phyloP scores from a whole-genome alignment of 1,284 basidiomycete genomes.

The Malassezia slooffiae region DNA sequence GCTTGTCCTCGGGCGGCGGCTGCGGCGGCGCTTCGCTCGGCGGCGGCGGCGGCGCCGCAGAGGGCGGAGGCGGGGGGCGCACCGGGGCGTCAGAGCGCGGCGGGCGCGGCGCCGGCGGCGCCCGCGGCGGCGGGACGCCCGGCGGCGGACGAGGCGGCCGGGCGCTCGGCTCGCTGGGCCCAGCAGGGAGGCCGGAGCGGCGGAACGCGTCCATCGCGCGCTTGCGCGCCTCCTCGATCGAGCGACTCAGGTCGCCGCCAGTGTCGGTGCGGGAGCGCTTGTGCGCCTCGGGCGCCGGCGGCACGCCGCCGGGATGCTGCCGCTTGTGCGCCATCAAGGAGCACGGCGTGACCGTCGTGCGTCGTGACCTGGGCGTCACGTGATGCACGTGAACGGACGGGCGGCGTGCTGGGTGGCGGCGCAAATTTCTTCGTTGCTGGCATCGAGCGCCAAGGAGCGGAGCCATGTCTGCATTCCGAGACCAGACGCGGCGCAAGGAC shows the following conservation, averaged over 20 bases:
- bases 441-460: background rate
- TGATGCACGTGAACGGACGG: background rate
- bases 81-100: no score
- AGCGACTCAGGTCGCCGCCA: slow-evolving; percentile 1
- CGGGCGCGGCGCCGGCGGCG: background rate
- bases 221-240: slow-evolving; percentile 13
- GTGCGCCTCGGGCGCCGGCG: background rate
- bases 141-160: background rate
- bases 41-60: no score
- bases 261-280: background rate
- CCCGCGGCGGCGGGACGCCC: background rate
- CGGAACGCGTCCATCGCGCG: slow-evolving; percentile 11
- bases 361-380: background rate
- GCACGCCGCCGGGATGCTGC: background rate
- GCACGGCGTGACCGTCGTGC: background rate
- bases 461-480: slow-evolving; percentile 31
- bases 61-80: no score
- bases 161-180: no score
- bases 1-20: slow-evolving; percentile 1
- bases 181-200: slow-evolving; percentile 9
- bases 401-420: background rate
- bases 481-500: slow-evolving; percentile 41
- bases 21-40: background rate
- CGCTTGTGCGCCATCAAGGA: slow-evolving; percentile 13
- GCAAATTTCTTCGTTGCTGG: slow-evolving; percentile 1